phyloP scores from a whole-genome alignment of 192 early-diverging fungal genomes.

The Piromyces sp. region DNA sequence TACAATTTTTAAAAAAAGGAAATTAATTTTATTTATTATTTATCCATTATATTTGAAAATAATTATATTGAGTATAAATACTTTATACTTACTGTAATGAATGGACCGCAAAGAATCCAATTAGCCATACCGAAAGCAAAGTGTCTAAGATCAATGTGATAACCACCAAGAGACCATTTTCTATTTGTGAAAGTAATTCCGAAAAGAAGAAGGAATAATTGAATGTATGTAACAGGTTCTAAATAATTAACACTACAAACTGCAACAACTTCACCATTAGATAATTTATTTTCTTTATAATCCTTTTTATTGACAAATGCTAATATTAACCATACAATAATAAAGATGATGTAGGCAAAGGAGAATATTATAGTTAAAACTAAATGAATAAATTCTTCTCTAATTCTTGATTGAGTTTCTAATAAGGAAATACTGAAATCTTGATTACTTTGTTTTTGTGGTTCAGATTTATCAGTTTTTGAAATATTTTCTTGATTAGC shows the following conservation, averaged over 20 bases:
- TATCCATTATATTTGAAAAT: too few species aligned
- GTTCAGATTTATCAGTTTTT: background rate
- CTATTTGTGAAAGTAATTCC: background rate
- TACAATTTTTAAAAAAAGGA: background rate
- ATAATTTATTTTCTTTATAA: background rate
- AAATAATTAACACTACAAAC: background rate
- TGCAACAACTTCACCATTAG: background rate
- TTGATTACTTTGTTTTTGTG: background rate
- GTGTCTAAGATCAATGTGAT: background rate
- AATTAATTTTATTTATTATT: background rate
- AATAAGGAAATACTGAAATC: background rate
- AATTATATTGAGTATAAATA: too few species aligned
- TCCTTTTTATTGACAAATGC: background rate
- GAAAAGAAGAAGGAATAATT: background rate
- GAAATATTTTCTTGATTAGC: background rate
- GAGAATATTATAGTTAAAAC: background rate
- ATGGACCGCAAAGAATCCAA: background rate
- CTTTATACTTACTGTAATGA: background rate
- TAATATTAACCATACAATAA: background rate
- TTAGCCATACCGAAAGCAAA: background rate
- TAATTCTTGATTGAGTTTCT: background rate
- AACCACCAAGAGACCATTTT: background rate
- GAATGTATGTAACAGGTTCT: background rate
- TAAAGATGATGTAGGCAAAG: background rate
- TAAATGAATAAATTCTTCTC: background rate